Evolutionary conservation across 495 filamentous ascomycete species (phyloP), one percentile per base, ranked within the genome.

Genomic region (Penicillium lagena): DNA sequence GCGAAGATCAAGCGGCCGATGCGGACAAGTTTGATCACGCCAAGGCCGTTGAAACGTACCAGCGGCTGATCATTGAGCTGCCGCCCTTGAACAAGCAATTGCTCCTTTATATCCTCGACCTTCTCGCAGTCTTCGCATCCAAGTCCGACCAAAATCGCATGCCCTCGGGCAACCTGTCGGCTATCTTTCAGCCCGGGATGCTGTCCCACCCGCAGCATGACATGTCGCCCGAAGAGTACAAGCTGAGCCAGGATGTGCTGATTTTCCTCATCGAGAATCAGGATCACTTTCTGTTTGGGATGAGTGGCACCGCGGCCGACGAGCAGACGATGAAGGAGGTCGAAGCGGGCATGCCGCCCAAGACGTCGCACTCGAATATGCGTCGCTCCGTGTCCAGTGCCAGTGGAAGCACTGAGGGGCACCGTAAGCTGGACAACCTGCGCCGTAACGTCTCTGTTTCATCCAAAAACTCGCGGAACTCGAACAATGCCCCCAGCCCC

Each of bases 241-340:
- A 88, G 31, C 69, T 97, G 15, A 97, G 93, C 51, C 93, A 99
- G 67, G 89, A 94, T 56, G 93, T 99, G 33, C 78, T 99, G 57
- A 95, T 97, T 22, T 99, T 97, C 61, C 69, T 99, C 50, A 99
- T 99, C 49, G 89, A 96, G 60, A 95, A 99, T 54, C 90, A 96
- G 59, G 80, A 90, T 51, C 82, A 88, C 57, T 91, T 91, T 67
- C 67, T 91, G 48, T 90, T 96, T 40, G 90, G 90, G 12, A 96
- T 96, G 90, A 85, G 86, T 59, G 90, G 90, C 13, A 95, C 90
- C 6, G 89, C 80, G 6, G 86, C 87, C 7, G 90, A 96, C 60
- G 87, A 90, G 56, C 81, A 87, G 55, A 95, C 89, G 4, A 80
- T 90, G 22, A 86, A 85, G 57, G 86, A 94, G 54, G 83, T 95